Evolutionary conservation across 208 protist species (phyloP), one percentile per base, ranked within the genome.

Genomic region (Crithidia bombi): DNA sequence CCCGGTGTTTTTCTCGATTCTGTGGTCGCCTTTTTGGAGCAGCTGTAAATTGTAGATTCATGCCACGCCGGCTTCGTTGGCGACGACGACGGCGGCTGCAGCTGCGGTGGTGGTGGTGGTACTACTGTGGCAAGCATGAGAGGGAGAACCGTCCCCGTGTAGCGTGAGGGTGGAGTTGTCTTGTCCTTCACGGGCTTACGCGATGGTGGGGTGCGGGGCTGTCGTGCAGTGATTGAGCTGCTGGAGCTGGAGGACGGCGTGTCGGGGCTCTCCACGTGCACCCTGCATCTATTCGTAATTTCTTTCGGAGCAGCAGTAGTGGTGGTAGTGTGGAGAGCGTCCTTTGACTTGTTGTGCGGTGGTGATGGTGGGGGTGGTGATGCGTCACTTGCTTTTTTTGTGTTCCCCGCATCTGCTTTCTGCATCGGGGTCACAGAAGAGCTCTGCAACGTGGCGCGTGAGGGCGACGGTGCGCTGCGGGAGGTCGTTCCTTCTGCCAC

Each of bases 71-170:
- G 32, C 10, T 21, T 26, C 17, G 32, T n/a, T 7, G 32, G 3
- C 21, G 6, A 12, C 4, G 23, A 7, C 17, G 5, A 23, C 43
- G 12, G 43, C 10, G 43, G 15, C 9, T 6, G 9, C 36, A 12
- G 21, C 14, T 47, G 43, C 43, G 14, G 43, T 52, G 47, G 17
- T 6, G 47, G 7, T 25, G 10, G 47, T 25, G 47, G 47, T 14
- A 25, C 15, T 7, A 52, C 47, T 4, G 47, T 52, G 10, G 54
- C 54, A 30, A 43, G 26, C 7, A 17, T 44, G 33, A 35, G 44
- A 35, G 54, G 54, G 11, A 59, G 35, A 17, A 62, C n/a, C 10
- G 55, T 47, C n/a, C 36, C 38, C 3, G 33, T 44, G 55, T 47
- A 38, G 11, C n/a, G 9, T 25, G 36, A 49, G 11, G 38, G 19